These are phyloP conservation scores for Lachancea thermotolerans DNA, from an alignment of 805 yeast species.

Conservation along the genomic window DNA sequence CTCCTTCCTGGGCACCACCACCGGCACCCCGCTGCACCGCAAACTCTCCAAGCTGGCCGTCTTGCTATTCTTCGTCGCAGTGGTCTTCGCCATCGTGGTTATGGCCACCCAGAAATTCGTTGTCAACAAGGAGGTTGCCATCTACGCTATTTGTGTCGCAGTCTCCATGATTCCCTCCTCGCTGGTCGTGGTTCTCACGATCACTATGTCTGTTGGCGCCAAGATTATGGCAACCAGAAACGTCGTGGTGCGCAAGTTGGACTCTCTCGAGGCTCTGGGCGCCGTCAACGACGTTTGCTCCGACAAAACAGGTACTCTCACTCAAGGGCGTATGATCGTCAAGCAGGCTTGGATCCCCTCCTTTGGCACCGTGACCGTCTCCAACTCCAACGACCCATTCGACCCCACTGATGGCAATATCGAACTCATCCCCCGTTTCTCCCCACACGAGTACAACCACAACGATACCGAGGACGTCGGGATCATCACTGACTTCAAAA, in stretches of 20 bases:
- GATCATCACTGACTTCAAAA: slow-evolving; percentile 21
- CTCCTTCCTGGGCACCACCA: slow-evolving; percentile 64
- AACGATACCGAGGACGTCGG: slow-evolving; percentile 28
- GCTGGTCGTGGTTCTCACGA: slow-evolving; percentile 93
- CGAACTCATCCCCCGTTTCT: slow-evolving; percentile 69
- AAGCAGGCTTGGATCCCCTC: slow-evolving; percentile 78
- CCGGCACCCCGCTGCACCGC: slow-evolving; percentile 78
- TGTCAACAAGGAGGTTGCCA: slow-evolving; percentile 76
- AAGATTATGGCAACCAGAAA: slow-evolving; percentile 90
- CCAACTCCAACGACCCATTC: slow-evolving; percentile 66
- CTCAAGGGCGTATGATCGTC: slow-evolving; percentile 87
- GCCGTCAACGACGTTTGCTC: slow-evolving; percentile 90
- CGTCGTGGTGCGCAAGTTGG: slow-evolving; percentile 89
- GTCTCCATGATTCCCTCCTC: slow-evolving; percentile 99
- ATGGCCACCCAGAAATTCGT: slow-evolving; percentile 75
- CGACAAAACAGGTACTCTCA: slow-evolving; percentile 86
- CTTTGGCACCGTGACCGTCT: slow-evolving; percentile 58
- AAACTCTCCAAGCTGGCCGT: slow-evolving; percentile 73
- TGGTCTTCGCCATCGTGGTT: slow-evolving; percentile 77
- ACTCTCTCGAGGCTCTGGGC: slow-evolving; percentile 91
- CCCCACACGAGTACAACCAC: slow-evolving; percentile 32
- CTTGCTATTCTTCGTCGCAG: slow-evolving; percentile 65
- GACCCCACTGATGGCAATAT: slow-evolving; percentile 93
- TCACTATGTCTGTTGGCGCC: slow-evolving; percentile 93
- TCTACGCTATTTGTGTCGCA: slow-evolving; percentile 88